Evolutionary conservation across 2,329 filamentous ascomycete genomes (phyloP), one percentile per base, ranked within the genome.

Genomic region (Cytospora leucostoma): DNA sequence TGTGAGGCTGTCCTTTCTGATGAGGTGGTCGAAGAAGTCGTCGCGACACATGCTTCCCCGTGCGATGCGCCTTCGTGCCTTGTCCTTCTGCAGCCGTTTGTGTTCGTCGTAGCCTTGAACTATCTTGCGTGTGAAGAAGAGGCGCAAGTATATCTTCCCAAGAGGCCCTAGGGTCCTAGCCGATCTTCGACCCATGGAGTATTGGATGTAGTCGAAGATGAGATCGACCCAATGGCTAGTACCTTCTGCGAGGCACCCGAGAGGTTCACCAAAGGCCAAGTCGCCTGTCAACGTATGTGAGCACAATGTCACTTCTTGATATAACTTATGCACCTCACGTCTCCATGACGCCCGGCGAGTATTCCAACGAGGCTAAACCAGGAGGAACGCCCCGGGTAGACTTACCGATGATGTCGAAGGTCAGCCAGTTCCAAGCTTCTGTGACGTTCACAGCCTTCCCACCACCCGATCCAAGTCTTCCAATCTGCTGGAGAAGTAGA

Each of bases 231-330:
- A 71, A 50, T 70, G 68, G 6, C 66, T 66, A n/a, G 69, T 62
- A 10, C 64, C 65, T 11, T 58, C 59, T 10, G 68, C 65, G 4
- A 77, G 67, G 63, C 71, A 73, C 13, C 71, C 71, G 65, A 78
- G 79, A 1, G 76, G 73, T 62, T 79, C 75, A 5, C 77, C 79
- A 64, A 80, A 80, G 0, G 76, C 74, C 52, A 81, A 72, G 61
- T 80, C 78, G 2, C 70, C 71, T 72, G 33, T 12, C 7, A 1
- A 32, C 49, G 27, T 19, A 34, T 40, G 56, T 64, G 7, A 52
- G 49, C 34, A 27, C 21, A n/a, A 40, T 17, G 13, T 40, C n/a
- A 3, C 38, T 7, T 40, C 4, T 17, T 40, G 40, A 15, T 11
- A 27, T 27, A 27, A 19, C 63, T 68, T 58, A 15, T 40, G 37